Conservation (phyloP, 192 early-diverging fungal species). For the Coemansia biformis region DNA sequence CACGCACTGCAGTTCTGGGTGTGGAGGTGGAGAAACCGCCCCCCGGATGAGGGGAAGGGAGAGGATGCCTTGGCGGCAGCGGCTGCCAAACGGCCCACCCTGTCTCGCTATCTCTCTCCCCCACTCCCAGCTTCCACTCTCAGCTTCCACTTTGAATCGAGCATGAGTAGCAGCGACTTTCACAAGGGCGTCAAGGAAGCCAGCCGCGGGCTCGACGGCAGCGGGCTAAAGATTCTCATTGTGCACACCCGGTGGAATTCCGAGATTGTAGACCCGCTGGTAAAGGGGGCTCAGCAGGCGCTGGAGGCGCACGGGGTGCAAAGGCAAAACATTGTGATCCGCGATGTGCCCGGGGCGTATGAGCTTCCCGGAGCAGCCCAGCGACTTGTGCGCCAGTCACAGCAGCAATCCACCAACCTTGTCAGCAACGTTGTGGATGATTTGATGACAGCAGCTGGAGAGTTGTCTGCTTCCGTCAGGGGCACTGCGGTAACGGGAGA, state of each 20-base stretch:
- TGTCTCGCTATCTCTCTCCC: too few relatives aligned
- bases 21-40: too few relatives aligned
- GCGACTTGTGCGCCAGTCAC: conserved; percentile 64
- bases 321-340: conserved; percentile 66
- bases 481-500: neutral
- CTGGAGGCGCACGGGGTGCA: conserved; percentile 67
- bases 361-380: conserved; percentile 91
- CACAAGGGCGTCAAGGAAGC: conserved; percentile 69
- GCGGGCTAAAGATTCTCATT: conserved; percentile 62
- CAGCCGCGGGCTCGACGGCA: conserved; percentile 56
- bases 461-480: conserved; percentile 1
- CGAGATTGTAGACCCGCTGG: conserved; percentile 77
- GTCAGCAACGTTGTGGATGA: conserved; percentile 53
- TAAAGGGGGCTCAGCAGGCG: conserved; percentile 62
- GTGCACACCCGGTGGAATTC: conserved; percentile 96
- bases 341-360: conserved; percentile 85
- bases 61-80: too few relatives aligned
- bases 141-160: conserved; percentile 1
- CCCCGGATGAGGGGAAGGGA: too few relatives aligned
- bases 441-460: conserved; percentile 36
- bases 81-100: too few relatives aligned
- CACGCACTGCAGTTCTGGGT: too few relatives aligned
- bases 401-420: conserved; percentile 53
- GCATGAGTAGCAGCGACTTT: conserved; percentile 54
- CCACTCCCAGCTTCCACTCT: too few relatives aligned